Conservation (phyloP, 495 filamentous ascomycete genomes). For the Aspergillus saccharolyticus region DNA sequence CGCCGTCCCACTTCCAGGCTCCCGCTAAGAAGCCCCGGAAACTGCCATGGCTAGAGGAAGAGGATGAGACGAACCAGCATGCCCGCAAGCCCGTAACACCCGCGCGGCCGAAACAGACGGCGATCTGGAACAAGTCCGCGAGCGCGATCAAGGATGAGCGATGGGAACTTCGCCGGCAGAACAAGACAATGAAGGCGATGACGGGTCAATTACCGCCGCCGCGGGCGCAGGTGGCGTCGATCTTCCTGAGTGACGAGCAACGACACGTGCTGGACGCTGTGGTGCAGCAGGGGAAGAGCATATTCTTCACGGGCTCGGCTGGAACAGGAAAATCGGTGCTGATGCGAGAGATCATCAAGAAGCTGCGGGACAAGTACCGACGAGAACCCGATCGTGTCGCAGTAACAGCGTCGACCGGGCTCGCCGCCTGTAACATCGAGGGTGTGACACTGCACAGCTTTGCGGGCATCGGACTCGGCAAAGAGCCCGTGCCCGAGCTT, state of each 20-base stretch:
- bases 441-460: constrained; percentile 96
- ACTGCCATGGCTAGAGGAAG: constrained; percentile 49
- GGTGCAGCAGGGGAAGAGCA: constrained; percentile 68
- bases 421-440: constrained; percentile 94
- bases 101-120: constrained; percentile 33
- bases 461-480: constrained; percentile 89
- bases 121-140: constrained; percentile 75
- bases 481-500: constrained; percentile 74
- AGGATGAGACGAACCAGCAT: constrained; percentile 7
- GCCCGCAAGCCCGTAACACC: constrained; percentile 23
- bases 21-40: constrained; percentile 46
- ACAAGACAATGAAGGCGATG: constrained; percentile 40
- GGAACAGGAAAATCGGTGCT: constrained; percentile 97
- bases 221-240: constrained; percentile 44
- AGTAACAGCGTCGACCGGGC: constrained; percentile 90
- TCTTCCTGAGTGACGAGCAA: constrained; percentile 83
- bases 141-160: constrained; percentile 80
- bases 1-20: constrained; percentile 43
- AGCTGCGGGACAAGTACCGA: constrained; percentile 67
- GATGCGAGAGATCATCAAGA: constrained; percentile 81
- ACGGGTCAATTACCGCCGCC: constrained; percentile 15
- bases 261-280: constrained; percentile 76
- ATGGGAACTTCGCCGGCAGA: constrained; percentile 63
- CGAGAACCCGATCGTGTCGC: constrained; percentile 77
- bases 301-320: constrained; percentile 97